A percentile compares a stretch with the other conserved stretches of the same genome.
phyloP scores from a whole-genome alignment of 768 basidiomycete genomes.

The Termitomyces sp. region DNA sequence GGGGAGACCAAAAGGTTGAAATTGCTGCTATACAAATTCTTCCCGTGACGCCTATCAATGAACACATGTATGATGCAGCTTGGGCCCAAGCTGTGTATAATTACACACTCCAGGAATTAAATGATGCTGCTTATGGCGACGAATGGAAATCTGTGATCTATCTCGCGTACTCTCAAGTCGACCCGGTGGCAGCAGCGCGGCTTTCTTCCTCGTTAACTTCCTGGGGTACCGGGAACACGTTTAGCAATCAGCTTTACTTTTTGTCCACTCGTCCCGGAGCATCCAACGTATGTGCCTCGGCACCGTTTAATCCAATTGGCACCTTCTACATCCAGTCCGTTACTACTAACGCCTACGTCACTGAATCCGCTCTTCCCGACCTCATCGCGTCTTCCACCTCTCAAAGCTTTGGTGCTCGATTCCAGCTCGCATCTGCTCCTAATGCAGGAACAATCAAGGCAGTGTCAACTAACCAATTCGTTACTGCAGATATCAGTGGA shows the following conservation, averaged over 20 bases:
- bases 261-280: constrained; percentile 26
- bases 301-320: constrained; percentile 22
- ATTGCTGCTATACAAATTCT: constrained; percentile 32
- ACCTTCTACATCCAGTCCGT: constrained; percentile 24
- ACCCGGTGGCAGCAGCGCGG: constrained; percentile 20
- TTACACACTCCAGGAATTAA: constrained; percentile 23
- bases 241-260: constrained; percentile 27
- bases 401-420: constrained; percentile 17
- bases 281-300: constrained; percentile 23
- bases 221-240: constrained; percentile 29
- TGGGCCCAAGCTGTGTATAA: constrained; percentile 24
- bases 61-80: constrained; percentile 25
- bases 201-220: constrained; percentile 24
- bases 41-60: constrained; percentile 29
- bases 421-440: constrained; percentile 23
- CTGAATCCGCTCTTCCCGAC: constrained; percentile 17
- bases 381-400: constrained; percentile 20
- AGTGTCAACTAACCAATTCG: constrained; percentile 19
- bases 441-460: constrained; percentile 25
- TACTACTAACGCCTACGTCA: constrained; percentile 19
- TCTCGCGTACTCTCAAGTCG: constrained; percentile 25
- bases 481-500: constrained; percentile 28
- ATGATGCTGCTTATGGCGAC: constrained; percentile 21
- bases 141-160: constrained; percentile 32
- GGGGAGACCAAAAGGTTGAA: constrained; percentile 27